Conservation (phyloP, 345 rosid genomes). For the Passiflora organensis region DNA sequence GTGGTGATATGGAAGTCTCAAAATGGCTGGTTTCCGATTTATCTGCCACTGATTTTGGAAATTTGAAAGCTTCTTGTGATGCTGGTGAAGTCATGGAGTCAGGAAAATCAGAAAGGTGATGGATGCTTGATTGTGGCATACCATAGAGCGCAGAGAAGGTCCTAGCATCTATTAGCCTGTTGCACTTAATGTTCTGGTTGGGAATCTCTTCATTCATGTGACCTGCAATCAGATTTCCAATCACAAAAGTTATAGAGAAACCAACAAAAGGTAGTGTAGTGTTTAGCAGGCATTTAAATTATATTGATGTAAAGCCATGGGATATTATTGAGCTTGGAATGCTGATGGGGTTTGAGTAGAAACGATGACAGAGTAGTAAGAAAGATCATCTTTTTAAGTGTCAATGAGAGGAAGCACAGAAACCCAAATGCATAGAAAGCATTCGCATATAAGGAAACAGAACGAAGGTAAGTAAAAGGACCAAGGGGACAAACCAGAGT, state of each 20-base stretch:
- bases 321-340: too few species aligned
- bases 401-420: constrained; percentile 9
- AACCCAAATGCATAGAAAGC: constrained; percentile 8
- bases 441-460: neutral
- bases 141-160: constrained; percentile 20
- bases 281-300: neutral
- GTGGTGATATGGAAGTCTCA: constrained; percentile 24
- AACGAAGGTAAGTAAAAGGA: constrained; percentile 4
- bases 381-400: neutral
- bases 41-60: constrained; percentile 31
- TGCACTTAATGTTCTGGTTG: constrained; percentile 16
- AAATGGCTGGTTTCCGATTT: constrained; percentile 23
- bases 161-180: constrained; percentile 20
- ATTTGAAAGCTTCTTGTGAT: constrained; percentile 41
- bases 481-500: constrained; percentile 28
- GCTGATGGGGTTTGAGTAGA: too few species aligned
- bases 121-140: constrained; percentile 26
- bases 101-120: constrained; percentile 25
- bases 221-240: constrained; percentile 13
- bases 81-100: constrained; percentile 34
- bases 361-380: neutral
- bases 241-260: neutral
- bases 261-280: too few species aligned
- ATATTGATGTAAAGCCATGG: too few species aligned
- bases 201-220: constrained; percentile 21